Evolutionary conservation across 805 yeast genomes (phyloP).

Genomic region (Barnettozyma sucrosica): DNA sequence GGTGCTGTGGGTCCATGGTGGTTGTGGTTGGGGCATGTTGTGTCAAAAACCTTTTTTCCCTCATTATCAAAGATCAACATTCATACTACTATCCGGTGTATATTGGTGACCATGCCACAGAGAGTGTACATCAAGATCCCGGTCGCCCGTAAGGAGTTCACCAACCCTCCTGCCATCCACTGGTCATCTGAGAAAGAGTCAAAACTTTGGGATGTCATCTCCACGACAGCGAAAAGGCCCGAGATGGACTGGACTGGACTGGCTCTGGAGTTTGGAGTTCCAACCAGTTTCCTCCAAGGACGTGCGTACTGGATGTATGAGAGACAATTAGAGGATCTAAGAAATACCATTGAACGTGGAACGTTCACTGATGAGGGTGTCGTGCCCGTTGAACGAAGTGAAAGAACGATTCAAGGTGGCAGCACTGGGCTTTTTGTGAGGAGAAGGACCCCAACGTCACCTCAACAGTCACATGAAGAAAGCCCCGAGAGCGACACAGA

Average conservation of each 20-base stretch:
- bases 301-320: constrained; percentile 27
- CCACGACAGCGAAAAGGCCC: constrained; percentile 20
- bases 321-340: constrained; percentile 23
- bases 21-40: not conserved
- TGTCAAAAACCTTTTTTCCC: not conserved
- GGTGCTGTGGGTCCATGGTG: not conserved
- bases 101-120: constrained; percentile 6
- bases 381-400: constrained; percentile 3
- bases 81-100: no score
- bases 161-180: constrained; percentile 22
- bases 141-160: constrained; percentile 20
- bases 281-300: constrained; percentile 24
- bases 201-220: constrained; percentile 21
- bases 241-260: constrained; percentile 21
- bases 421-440: constrained; percentile 2
- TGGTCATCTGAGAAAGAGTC: constrained; percentile 24
- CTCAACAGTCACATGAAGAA: not conserved
- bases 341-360: constrained; percentile 18
- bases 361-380: constrained; percentile 8
- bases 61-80: no score
- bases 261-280: constrained; percentile 16
- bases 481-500: not conserved
- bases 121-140: constrained; percentile 24
- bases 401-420: constrained; percentile 1
- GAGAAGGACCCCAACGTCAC: not conserved